phyloP scores from a whole-genome alignment of 2,329 filamentous ascomycete species.

The Botrytis squamosa region DNA sequence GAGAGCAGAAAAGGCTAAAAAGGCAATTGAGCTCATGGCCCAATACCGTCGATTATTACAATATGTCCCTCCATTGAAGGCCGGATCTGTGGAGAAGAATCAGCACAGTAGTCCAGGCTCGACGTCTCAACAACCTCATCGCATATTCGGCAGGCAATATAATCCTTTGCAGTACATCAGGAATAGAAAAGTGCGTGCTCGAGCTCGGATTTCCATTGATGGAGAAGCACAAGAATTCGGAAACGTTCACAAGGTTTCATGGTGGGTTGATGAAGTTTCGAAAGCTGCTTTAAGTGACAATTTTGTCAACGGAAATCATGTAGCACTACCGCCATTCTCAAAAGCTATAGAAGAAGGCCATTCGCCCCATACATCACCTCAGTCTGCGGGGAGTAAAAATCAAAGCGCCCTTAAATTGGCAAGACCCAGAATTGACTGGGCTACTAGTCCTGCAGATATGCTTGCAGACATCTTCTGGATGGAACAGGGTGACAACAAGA shows the following conservation, averaged over 20 bases:
- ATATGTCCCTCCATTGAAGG: slow-evolving; percentile 70
- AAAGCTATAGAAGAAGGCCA: slow-evolving; percentile 30
- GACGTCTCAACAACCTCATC: slow-evolving; percentile 36
- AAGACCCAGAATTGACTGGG: slow-evolving; percentile 81
- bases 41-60: slow-evolving; percentile 82
- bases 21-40: slow-evolving; percentile 79
- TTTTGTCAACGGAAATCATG: slow-evolving; percentile 38
- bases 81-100: slow-evolving; percentile 40
- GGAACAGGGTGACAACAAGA: slow-evolving; percentile 77
- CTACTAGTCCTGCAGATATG: slow-evolving; percentile 77
- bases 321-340: slow-evolving; percentile 46
- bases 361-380: slow-evolving; percentile 40
- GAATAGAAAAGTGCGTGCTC: slow-evolving; percentile 79
- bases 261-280: slow-evolving; percentile 71
- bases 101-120: slow-evolving; percentile 44
- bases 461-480: slow-evolving; percentile 90
- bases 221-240: slow-evolving; percentile 74
- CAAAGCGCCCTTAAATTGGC: slow-evolving; percentile 53
- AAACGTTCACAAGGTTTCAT: slow-evolving; percentile 67
- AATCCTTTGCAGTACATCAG: slow-evolving; percentile 92
- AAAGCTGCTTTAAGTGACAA: slow-evolving; percentile 29
- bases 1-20: slow-evolving; percentile 79
- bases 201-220: slow-evolving; percentile 73
- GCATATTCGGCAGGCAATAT: slow-evolving; percentile 65
- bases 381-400: slow-evolving; percentile 44